Evolutionary conservation across 257 asterid genomes (phyloP), one percentile per base, ranked within the genome.

Genomic region (Nicotiana obtusifolia): DNA sequence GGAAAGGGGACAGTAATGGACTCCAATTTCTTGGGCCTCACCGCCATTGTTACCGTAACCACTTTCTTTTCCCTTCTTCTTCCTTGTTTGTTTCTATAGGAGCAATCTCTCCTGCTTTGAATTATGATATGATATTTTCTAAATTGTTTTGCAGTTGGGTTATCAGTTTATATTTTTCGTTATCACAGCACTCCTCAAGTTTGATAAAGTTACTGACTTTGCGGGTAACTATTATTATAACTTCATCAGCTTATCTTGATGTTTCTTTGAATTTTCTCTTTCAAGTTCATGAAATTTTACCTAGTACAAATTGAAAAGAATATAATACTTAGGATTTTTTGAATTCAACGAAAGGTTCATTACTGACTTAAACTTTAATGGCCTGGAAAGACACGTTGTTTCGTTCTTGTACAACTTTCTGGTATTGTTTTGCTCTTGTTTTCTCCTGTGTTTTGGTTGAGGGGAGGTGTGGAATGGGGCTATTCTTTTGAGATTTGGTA

Each of bases 191-290:
- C 94, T 96, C 80, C 87, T 96, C 52, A 91, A 83, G 86, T 88
- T 96, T 82, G 99, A 96, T 87, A 96, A 96, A 87, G 93, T 96
- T 84, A 96, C 99, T 14, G 99, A 96, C 87, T 96, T 96, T 85
- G 98, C 99, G 2, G 98, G 99, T 94, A 80, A 14, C 47, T 2
- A 76, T 77, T 76, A 17, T 24, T 41, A 33, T 17, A 35, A 71
- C 15, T 66, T 33, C 30, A 67, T 67, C 57, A 22, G 15, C 35
- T 41, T 6, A 44, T 64, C n/a, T 26, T 62, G 28, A 26, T 64
- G 79, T 73, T 71, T 22, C n/a, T 44, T 71, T n/a, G 24, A 71
- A 20, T 44, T 71, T 22, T 2, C 78, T 67, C 35, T 17, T 33
- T 44, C 19, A 9, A 1, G 15, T 4, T 35, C 56, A 11, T 71